These are phyloP conservation scores for Aspergillus pseudoglaucus DNA, from an alignment of 2,329 filamentous ascomycete genomes.

Conservation along the genomic window DNA sequence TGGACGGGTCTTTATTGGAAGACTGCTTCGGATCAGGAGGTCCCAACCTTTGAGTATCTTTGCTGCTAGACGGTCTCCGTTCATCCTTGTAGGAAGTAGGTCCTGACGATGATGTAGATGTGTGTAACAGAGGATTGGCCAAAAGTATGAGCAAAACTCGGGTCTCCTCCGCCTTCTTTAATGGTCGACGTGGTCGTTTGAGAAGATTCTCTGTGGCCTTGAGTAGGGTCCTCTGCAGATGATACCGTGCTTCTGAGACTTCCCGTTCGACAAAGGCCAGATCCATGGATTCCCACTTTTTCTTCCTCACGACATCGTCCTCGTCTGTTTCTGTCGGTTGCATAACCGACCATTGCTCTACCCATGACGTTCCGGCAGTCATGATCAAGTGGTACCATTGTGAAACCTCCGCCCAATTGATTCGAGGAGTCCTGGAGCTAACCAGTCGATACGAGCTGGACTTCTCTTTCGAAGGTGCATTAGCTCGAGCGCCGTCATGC, in stretches of 20 bases:
- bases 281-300: conserved; percentile 38
- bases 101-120: conserved; percentile 24
- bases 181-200: conserved; percentile 66
- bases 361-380: conserved; percentile 64
- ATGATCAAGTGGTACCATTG: conserved; percentile 70
- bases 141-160: conserved; percentile 73
- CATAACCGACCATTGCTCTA: conserved; percentile 52
- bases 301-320: conserved; percentile 14
- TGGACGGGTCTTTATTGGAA: conserved; percentile 9
- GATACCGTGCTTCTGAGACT: conserved; percentile 57
- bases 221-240: conserved; percentile 63
- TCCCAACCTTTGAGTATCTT: conserved; percentile 12
- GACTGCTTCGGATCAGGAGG: conserved; percentile 10
- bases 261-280: conserved; percentile 46
- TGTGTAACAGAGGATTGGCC: conserved; percentile 68
- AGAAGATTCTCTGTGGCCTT: conserved; percentile 73
- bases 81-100: conserved; percentile 14
- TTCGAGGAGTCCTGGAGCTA: conserved; percentile 56
- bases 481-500: conserved; percentile 46
- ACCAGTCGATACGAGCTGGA: conserved; percentile 35
- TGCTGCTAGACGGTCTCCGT: conserved; percentile 24
- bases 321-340: conserved; percentile 28
- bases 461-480: conserved; percentile 29
- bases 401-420: conserved; percentile 66
- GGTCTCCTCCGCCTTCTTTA: conserved; percentile 63